Percentiles rank a stretch among this genome's conserved stretches.
Conservation (phyloP, 2,329 filamentous ascomycete species). For the Sordariomycetes sp. region DNA sequence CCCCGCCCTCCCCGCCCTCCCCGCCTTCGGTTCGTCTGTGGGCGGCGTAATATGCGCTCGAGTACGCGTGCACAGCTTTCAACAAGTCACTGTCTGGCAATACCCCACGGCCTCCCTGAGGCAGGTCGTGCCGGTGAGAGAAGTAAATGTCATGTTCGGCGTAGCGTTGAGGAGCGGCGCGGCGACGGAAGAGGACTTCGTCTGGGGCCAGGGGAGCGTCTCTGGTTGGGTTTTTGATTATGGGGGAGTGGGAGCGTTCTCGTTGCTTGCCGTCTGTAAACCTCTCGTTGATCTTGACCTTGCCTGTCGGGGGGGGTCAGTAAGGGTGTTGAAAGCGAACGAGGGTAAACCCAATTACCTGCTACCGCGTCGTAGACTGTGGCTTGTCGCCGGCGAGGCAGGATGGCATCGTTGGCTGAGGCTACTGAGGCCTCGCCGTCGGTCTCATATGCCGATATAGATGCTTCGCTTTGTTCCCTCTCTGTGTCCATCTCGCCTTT, state of each 20-base stretch:
- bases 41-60: slow-evolving; percentile 52
- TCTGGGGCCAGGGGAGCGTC: slow-evolving; percentile 47
- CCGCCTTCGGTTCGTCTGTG: slow-evolving; percentile 7
- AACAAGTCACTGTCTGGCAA: slow-evolving; percentile 63
- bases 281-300: slow-evolving; percentile 3
- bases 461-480: too few relatives aligned
- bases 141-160: slow-evolving; percentile 65
- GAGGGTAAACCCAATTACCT: slow-evolving; percentile 31
- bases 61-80: slow-evolving; percentile 59
- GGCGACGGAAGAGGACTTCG: slow-evolving; percentile 59
- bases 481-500: too few relatives aligned
- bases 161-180: slow-evolving; percentile 56
- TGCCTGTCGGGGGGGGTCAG: slow-evolving; percentile 6
- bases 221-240: slow-evolving; percentile 9
- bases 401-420: not conserved
- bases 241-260: slow-evolving; percentile 6
- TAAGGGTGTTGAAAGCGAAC: not conserved
- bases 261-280: not conserved
- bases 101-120: slow-evolving; percentile 26
- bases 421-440: not conserved
- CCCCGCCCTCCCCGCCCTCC: slow-evolving; percentile 9
- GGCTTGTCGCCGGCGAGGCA: slow-evolving; percentile 20
- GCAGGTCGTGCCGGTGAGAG: slow-evolving; percentile 48
- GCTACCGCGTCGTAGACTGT: slow-evolving; percentile 68
- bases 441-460: too few relatives aligned